Percentiles rank a stretch among this genome's conserved stretches.
These are phyloP conservation scores for Vitis riparia DNA, from an alignment of 164 flowering plant species.

Conservation along the genomic window DNA sequence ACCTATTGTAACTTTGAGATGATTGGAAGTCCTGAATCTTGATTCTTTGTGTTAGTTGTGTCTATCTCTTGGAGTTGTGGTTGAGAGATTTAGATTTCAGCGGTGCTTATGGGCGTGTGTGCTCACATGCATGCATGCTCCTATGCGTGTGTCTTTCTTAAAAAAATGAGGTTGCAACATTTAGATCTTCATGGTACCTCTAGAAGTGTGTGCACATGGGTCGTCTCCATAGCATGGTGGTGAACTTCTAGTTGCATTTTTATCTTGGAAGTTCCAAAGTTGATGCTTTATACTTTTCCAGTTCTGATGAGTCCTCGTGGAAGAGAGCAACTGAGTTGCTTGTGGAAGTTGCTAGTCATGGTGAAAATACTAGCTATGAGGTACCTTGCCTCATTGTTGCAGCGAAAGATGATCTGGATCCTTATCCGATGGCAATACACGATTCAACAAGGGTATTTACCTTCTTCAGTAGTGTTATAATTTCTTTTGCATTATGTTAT, in stretches of 20 bases:
- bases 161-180: too few species aligned
- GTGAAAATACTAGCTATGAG: slow-evolving; percentile 79
- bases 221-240: too few species aligned
- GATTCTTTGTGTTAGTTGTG: too few species aligned
- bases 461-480: neutral
- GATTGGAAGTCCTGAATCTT: too few species aligned
- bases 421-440: slow-evolving; percentile 66
- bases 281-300: slow-evolving; percentile 18
- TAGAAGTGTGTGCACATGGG: too few species aligned
- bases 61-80: too few species aligned
- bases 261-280: neutral
- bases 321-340: slow-evolving; percentile 75
- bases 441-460: slow-evolving; percentile 56
- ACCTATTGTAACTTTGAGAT: too few species aligned
- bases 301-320: slow-evolving; percentile 86
- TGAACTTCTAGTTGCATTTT: neutral
- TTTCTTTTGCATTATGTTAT: neutral
- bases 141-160: too few species aligned
- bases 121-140: too few species aligned
- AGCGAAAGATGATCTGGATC: slow-evolving; percentile 87
- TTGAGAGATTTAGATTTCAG: too few species aligned
- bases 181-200: too few species aligned
- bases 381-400: slow-evolving; percentile 93
- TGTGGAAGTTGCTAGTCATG: slow-evolving; percentile 80
- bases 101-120: too few species aligned